Conservation (phyloP, 2,329 filamentous ascomycete genomes). For the Fusarium xyrophilum region DNA sequence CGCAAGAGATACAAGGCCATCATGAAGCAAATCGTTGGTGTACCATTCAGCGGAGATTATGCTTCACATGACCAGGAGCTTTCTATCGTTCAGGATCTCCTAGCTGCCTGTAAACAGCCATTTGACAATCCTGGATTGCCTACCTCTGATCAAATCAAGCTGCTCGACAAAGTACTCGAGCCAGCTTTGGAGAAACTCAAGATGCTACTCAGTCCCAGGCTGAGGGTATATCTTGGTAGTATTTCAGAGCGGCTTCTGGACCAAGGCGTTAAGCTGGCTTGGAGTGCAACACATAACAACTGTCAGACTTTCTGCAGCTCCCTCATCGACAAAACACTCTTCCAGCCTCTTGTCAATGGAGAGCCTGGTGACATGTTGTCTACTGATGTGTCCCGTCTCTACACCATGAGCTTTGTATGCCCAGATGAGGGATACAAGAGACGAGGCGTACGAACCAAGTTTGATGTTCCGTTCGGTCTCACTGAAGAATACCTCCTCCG, state of each 20-base stretch:
- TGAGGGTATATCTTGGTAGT: constrained; percentile 44
- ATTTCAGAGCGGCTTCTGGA: constrained; percentile 43
- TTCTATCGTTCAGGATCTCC: constrained; percentile 40
- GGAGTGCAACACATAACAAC: constrained; percentile 47
- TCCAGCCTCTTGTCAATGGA: constrained; percentile 38
- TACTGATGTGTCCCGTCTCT: constrained; percentile 34
- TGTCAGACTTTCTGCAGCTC: constrained; percentile 50
- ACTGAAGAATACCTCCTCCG: constrained; percentile 53
- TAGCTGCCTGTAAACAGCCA: constrained; percentile 34
- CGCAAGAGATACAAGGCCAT: constrained; percentile 48
- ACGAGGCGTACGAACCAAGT: constrained; percentile 43
- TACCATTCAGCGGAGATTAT: constrained; percentile 45
- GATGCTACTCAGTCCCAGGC: constrained; percentile 29
- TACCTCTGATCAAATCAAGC: constrained; percentile 13
- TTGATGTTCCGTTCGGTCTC: constrained; percentile 49
- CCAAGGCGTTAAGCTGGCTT: constrained; percentile 39
- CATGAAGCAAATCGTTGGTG: constrained; percentile 52
- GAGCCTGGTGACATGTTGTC: not conserved
- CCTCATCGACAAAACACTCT: constrained; percentile 44
- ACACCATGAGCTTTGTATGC: constrained; percentile 52
- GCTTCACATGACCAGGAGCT: constrained; percentile 35
- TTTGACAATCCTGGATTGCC: constrained; percentile 35
- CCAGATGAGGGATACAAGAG: constrained; percentile 40
- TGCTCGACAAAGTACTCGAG: constrained; percentile 21
- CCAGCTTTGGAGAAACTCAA: constrained; percentile 35